Percentiles rank a stretch among this genome's conserved stretches.
Conservation (phyloP, 2,329 filamentous ascomycete genomes). For the Fusarium sp. region DNA sequence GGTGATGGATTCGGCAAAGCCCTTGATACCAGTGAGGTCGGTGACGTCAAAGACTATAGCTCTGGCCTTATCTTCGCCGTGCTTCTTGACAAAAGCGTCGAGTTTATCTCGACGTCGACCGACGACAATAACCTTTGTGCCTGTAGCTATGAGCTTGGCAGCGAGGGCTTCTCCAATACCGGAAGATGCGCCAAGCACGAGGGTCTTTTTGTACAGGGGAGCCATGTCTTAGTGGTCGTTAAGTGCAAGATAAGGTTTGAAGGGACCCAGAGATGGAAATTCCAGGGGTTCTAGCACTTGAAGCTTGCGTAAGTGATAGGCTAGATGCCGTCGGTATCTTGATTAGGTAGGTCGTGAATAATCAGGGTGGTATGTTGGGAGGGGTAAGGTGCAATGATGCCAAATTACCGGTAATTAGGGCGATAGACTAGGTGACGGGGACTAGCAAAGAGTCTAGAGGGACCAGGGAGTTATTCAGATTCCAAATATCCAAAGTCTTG, state of each 20-base stretch:
- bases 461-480: not conserved
- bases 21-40: constrained; percentile 55
- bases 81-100: constrained; percentile 61
- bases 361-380: not conserved
- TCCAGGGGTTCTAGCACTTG: not conserved
- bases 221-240: constrained; percentile 25
- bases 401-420: constrained; percentile 1
- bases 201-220: constrained; percentile 50
- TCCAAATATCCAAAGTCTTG: not conserved
- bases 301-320: not conserved
- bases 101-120: constrained; percentile 66
- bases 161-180: constrained; percentile 52
- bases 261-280: not conserved
- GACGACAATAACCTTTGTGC: constrained; percentile 62
- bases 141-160: constrained; percentile 59
- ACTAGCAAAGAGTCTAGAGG: not conserved
- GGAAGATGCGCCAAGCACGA: constrained; percentile 61
- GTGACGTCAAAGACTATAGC: constrained; percentile 62
- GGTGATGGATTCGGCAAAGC: constrained; percentile 38
- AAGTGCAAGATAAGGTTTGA: constrained; percentile 19
- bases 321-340: constrained; percentile 6
- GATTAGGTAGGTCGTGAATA: not conserved
- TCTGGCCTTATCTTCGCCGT: constrained; percentile 59
- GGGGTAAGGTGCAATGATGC: constrained; percentile 20
- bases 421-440: not conserved